Percentiles rank a stretch among this genome's conserved stretches.
phyloP scores from a whole-genome alignment of 257 asterid species.

The Penstemon davidsonii region DNA sequence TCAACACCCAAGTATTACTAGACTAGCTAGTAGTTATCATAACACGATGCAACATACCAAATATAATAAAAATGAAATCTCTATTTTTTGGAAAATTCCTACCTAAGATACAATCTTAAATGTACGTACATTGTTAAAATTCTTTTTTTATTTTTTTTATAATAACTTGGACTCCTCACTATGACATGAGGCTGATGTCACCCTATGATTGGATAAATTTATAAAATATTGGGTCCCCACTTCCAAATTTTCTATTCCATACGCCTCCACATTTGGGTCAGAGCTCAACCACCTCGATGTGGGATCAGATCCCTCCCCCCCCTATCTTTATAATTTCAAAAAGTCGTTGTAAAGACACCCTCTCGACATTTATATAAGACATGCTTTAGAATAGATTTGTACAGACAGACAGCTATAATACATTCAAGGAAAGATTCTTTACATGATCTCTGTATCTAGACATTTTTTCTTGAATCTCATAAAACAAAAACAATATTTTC shows the following conservation, averaged over 20 bases:
- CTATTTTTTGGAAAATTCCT: too few species aligned
- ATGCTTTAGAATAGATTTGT: slow-evolving; percentile 16
- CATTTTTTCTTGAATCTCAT: slow-evolving; percentile 28
- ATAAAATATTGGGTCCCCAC: slow-evolving; percentile 25
- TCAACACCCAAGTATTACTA: too few species aligned
- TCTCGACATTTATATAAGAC: slow-evolving; percentile 16
- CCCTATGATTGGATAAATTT: slow-evolving; percentile 11
- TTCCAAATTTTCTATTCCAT: not conserved
- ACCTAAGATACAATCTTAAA: too few species aligned
- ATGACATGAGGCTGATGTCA: slow-evolving; percentile 46
- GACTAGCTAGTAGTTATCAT: too few species aligned
- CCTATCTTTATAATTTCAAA: slow-evolving; percentile 17
- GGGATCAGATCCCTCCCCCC: not conserved
- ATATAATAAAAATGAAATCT: too few species aligned
- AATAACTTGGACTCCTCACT: slow-evolving; percentile 30
- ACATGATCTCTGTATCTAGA: slow-evolving; percentile 40
- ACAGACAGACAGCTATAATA: slow-evolving; percentile 8
- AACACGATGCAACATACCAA: too few species aligned
- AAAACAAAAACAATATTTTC: slow-evolving; percentile 5
- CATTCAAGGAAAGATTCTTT: not conserved
- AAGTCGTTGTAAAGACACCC: slow-evolving; percentile 19
- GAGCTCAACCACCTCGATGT: slow-evolving; percentile 17
- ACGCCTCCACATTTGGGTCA: not conserved
- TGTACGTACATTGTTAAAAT: too few species aligned
- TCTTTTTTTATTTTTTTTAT: too few species aligned